Base-by-base conservation (phyloP, 305 asterid genomes). In the Solanum hybrid region DNA sequence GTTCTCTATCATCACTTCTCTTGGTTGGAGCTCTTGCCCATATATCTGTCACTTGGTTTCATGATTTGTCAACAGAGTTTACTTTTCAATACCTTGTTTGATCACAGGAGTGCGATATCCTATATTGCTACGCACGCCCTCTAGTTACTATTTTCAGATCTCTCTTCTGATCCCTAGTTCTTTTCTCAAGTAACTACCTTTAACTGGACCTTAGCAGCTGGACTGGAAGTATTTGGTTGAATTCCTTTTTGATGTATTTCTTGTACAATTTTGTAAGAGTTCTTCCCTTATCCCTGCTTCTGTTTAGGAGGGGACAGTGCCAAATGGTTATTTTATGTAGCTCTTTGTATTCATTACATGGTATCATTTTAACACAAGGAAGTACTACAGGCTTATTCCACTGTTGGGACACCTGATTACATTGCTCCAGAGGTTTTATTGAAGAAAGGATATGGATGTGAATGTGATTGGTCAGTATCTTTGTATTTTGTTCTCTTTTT, bases 371-470 rank as follows among this genome's bases (percentile, higher is more conserved):
- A 51, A 42, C 78, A 66, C 34, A 72, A 73, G 87, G 40, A 87
- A 75, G 89, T 91, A 86, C 32, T 91, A 89, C 89, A 96, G 99
- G 99, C 99, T 87, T 96, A 96, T 91, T 96, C 99, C 89, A 96
- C 97, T 73, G 99, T 96, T 87, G 99, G 99, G 78, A 96, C 99
- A 27, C 99, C 99, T 91, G 99, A 96, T 93, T 96, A 96, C 92
- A 95, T 95, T 89, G 99, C 99, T 87, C 99, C 99, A 78, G 98
- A 96, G 92, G 99, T 96, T 91, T 88, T 96, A 89, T 92, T 96
- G 92, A 96, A 95, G 94, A 96, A 95, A 91, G 98, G 98, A 90
- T 96, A 95, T 88, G 98, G 97, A 86, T 95, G 96, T 98, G 99
- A 96, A 91, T 96, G 99, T 90, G 99, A 96, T 91, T 96, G 99